Conservation (phyloP, 2,329 filamentous ascomycete species). For the Nothopassalora personata region DNA sequence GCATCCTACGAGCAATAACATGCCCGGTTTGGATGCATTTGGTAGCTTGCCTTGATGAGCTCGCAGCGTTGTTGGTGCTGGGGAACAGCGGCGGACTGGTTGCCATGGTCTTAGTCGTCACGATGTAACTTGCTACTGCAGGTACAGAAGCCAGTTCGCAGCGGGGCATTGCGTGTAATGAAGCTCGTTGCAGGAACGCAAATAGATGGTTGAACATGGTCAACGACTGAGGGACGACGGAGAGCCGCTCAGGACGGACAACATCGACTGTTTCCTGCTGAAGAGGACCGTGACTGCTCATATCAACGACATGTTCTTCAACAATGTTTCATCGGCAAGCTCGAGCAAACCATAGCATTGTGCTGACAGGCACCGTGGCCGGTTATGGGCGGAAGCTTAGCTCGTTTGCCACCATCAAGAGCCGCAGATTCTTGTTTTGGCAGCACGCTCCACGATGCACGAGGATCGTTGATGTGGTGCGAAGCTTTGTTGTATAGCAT, state of each 20-base stretch:
- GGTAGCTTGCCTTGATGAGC: constrained; percentile 2
- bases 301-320: too few relatives aligned
- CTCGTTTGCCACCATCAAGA: background rate
- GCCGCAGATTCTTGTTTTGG: background rate
- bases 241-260: too few relatives aligned
- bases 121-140: constrained; percentile 1
- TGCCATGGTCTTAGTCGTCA: constrained; percentile 1
- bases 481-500: background rate
- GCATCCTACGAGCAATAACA: background rate
- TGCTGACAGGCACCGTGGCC: constrained; percentile 4
- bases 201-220: too few relatives aligned
- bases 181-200: constrained; percentile 1
- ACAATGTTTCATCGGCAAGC: background rate
- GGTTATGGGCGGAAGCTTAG: constrained; percentile 8
- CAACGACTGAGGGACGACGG: too few relatives aligned
- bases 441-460: background rate
- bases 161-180: constrained; percentile 1
- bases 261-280: too few relatives aligned
- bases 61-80: constrained; percentile 2
- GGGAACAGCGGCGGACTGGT: constrained; percentile 2
- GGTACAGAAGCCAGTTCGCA: constrained; percentile 2
- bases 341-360: background rate
- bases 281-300: too few relatives aligned
- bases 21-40: background rate
- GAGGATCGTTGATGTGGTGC: background rate